Base-by-base conservation (phyloP, 2,329 filamentous ascomycete species). In the Periconia digitata region DNA sequence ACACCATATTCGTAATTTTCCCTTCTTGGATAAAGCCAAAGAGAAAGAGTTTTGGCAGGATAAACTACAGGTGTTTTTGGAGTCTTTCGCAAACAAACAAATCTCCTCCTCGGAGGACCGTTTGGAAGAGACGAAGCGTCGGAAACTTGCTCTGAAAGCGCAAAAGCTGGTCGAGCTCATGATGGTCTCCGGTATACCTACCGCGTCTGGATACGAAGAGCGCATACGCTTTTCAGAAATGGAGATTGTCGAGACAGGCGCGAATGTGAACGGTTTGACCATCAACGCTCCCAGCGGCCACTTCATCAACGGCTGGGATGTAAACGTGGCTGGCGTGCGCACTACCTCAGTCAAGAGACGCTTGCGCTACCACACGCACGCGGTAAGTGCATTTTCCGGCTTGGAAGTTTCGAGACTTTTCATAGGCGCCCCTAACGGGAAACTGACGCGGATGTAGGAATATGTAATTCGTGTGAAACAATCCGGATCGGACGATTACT, bases 31-130 rank as follows among this genome's bases (percentile, higher is more conserved):
- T 73, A 90, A 95, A 78, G 94, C 94, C 18, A 87, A 85, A 66
- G 94, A 99, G 80, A 96, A 97, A 81, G 94, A 99, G 74, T 99
- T 99, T 66, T 99, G 94, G 94, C 94, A 99, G 75, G 91, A 97
- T 69, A 97, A 95, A 72, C 78, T 99, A 51, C 94, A 99, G 77
- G 84, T 92, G 67, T 99, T 99, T 66, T 81, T 99, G 20, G 92
- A 97, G 72, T 96, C 91, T 0, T 99, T 99, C 70, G 92, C 94
- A 13, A 94, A 87, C 68, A 99, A 97, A 71, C 89, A 92, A 70
- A 96, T 99, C 37, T 97, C 92, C 2, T 95, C 92, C 6, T 96
- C 92, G 5, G 94, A 97, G 74, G 94, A 99, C 69, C 85, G 94
- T 3, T 76, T 97, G 23, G 94, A 99, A 74, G 91, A 96, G 73